Percentiles rank a stretch among this genome's conserved stretches.
Evolutionary conservation across 768 basidiomycete genomes (phyloP).

Genomic region (Lactarius sp.): DNA sequence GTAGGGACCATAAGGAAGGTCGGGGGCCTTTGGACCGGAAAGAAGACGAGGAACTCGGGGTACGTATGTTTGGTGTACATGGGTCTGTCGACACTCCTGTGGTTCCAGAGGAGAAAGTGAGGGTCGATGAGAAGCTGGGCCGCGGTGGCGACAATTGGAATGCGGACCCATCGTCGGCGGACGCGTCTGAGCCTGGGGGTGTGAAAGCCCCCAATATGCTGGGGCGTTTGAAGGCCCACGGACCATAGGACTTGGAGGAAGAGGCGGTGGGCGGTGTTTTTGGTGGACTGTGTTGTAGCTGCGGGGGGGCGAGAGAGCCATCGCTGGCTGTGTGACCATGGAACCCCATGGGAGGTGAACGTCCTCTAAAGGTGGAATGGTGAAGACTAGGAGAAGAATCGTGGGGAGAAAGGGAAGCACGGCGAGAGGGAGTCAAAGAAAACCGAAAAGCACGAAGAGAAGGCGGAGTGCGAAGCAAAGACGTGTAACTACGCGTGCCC

Average conservation of each 20-base stretch:
- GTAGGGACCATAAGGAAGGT: conserved; percentile 38
- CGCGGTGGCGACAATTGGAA: conserved; percentile 31
- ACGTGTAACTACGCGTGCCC: conserved; percentile 33
- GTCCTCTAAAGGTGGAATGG: conserved; percentile 26
- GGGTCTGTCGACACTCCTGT: conserved; percentile 23
- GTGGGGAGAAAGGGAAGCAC: conserved; percentile 35
- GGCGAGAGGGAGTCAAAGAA: conserved; percentile 40
- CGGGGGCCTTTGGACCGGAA: conserved; percentile 34
- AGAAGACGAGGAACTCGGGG: conserved; percentile 35
- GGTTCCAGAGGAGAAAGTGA: conserved; percentile 26
- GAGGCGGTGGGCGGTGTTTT: conserved; percentile 6
- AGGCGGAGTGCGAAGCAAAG: conserved; percentile 35
- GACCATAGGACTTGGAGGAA: conserved; percentile 17
- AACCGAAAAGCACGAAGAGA: conserved; percentile 41
- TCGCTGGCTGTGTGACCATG: conserved; percentile 40
- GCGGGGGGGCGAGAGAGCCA: conserved; percentile 11
- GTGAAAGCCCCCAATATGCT: conserved; percentile 62
- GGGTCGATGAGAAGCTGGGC: conserved; percentile 27
- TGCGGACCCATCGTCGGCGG: conserved; percentile 28
- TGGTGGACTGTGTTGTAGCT: neutral
- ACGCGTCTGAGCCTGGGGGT: conserved; percentile 36
- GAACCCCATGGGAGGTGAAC: conserved; percentile 1
- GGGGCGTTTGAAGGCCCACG: conserved; percentile 39
- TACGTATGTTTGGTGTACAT: conserved; percentile 30
- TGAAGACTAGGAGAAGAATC: conserved; percentile 34